Base-by-base conservation (phyloP, 2,329 filamentous ascomycete genomes). In the Myriosclerotinia duriaeana region DNA sequence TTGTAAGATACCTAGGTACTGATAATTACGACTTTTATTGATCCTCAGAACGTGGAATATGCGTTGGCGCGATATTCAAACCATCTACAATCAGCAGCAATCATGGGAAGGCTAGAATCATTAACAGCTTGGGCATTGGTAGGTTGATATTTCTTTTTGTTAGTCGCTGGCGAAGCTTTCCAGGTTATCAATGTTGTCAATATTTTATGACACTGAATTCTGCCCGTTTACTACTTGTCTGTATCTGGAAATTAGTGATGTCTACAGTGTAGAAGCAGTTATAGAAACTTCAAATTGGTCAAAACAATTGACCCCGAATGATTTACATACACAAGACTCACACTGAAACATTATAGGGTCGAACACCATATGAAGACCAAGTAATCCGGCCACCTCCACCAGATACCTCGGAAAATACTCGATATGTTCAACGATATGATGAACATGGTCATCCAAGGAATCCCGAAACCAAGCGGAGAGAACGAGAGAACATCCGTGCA, bases 321-420 rank as follows among this genome's bases (percentile, higher is more conserved):
- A 46, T 56, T 36, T 55, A 46, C n/a, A 3, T 14, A 50, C 40
- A 42, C 26, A 36, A 26, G n/a, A n/a, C 36, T 22, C 8, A 30
- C n/a, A 42, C 50, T 54, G 36, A 54, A n/a, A 34, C 12, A 55
- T 38, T 50, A 8, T 55, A 77, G 75, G 76, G 76, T 64, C 73
- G 76, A 15, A 75, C 74, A 1, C 75, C 72, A 53, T 77, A 75
- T 65, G 76, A 77, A 65, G 70, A 74, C 44, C 72, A 75, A 54
- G 66, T 77, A 34, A 70, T 77, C 34, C 46, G 44, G 58, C 58
- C 44, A 50, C n/a, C 58, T 44, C 36, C n/a, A 44, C 30, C 60
- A 26, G 53, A 71, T 56, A 54, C 65, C 48, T 17, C 68, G 20
- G 69, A 65, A 30, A 62, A 64, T 20, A 40, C 52, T 15, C 53